Evolutionary conservation across 805 yeast species (phyloP), one percentile per base, ranked within the genome.

Genomic region (Saccharomycopsis sp.): DNA sequence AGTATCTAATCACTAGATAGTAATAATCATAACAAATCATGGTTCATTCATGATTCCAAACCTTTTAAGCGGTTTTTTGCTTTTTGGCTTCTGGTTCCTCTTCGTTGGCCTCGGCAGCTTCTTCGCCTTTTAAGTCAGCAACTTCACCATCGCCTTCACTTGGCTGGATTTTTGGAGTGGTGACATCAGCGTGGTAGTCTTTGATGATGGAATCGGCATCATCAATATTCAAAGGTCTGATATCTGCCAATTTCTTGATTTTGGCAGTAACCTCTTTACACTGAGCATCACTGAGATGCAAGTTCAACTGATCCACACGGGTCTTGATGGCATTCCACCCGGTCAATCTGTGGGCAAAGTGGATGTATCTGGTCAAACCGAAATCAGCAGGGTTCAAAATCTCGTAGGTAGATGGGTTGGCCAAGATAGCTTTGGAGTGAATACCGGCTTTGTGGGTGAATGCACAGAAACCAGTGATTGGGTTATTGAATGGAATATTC

Each of bases 271-370:
- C 96, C 71, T 89, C 97, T 81, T 94, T 94, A 75, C 89, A 79
- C 80, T 92, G 97, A 65, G 85, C 92, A 70, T 92, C 99, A 53
- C 94, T 83, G 70, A 92, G 79, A 67, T 85, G 77, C 74, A 92
- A 79, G 75, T 94, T 91, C 75, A 92, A 82, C 76, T 92, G 99
- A 72, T 92, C 99, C 62, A 94, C 99, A 75, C 99, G 87, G 50
- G 96, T 84, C 79, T 92, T 92, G 81, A 92, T 92, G 57, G 98
- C 98, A 74, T 92, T 94, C 99, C 99, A 92, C 62, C 99, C 99
- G 14, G 99, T 92, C 69, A 92, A 80, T 71, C 98, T 85, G 81
- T 92, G 92, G 66, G 98, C 98, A 72, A 92, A 94, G 74, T 94
- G 99, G 70, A 92, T 92, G 73, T 92, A 92, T 71, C 99, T 84